Conservation (phyloP, 2,329 filamentous ascomycete genomes). For the Karstenula rhodostoma region DNA sequence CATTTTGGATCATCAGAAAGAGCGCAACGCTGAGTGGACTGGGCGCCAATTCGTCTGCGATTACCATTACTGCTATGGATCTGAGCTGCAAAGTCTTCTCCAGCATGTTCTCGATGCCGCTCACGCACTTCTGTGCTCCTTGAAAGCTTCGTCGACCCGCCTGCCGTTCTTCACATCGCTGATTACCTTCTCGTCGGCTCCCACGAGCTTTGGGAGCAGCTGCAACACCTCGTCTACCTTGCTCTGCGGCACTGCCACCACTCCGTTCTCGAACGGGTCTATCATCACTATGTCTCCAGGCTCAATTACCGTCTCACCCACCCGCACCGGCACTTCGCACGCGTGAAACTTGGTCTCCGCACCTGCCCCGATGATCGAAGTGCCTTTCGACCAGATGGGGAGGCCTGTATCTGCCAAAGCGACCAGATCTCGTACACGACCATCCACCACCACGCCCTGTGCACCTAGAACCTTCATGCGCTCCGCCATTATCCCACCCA, state of each 20-base stretch:
- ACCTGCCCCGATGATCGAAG: constrained; percentile 66
- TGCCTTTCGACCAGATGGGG: constrained; percentile 66
- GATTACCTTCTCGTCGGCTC: constrained; percentile 54
- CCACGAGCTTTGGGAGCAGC: constrained; percentile 58
- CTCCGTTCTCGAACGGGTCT: constrained; percentile 71
- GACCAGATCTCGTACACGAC: constrained; percentile 71
- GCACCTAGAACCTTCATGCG: constrained; percentile 71
- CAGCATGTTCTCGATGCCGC: background rate
- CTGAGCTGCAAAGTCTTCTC: background rate
- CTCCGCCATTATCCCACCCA: constrained; percentile 79
- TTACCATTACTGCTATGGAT: background rate
- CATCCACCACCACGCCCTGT: constrained; percentile 71
- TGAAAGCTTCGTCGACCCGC: constrained; percentile 72
- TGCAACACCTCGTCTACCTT: constrained; percentile 68
- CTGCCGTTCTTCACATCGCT: constrained; percentile 69
- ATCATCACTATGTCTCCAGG: constrained; percentile 72
- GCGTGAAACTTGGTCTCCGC: constrained; percentile 66
- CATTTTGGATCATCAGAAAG: constrained; percentile 8
- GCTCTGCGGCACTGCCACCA: constrained; percentile 71
- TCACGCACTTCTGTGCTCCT: constrained; percentile 54
- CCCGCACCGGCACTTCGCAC: constrained; percentile 50
- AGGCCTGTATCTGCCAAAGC: constrained; percentile 65
- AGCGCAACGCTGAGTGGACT: constrained; percentile 6
- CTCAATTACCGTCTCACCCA: constrained; percentile 49
- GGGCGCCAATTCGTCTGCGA: background rate